phyloP scores from a whole-genome alignment of 1,139 yeast genomes.

The Geotrichum klebahnii region DNA sequence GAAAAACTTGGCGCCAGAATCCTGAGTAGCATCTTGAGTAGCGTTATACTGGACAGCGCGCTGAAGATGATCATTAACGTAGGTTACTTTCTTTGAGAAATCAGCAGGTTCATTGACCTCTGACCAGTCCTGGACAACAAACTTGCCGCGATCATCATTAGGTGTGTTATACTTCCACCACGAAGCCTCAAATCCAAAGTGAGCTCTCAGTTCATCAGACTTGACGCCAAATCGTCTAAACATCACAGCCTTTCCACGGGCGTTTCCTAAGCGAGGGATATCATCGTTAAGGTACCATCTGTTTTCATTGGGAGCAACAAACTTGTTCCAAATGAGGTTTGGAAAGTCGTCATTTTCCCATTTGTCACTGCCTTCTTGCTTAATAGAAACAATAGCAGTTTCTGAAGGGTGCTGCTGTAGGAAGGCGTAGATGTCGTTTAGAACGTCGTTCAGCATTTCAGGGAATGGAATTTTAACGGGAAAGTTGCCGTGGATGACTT shows the following conservation, averaged over 20 bases:
- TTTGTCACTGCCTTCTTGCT: conserved; percentile 66
- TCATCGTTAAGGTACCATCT: conserved; percentile 59
- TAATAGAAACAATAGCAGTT: conserved; percentile 62
- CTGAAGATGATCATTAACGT: conserved; percentile 54
- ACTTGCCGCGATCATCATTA: conserved; percentile 58
- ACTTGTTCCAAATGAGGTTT: conserved; percentile 58
- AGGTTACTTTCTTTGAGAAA: conserved; percentile 54
- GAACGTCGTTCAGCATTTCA: conserved; percentile 47
- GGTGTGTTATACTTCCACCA: conserved; percentile 66
- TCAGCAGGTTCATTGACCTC: conserved; percentile 55
- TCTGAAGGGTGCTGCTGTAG: conserved; percentile 53
- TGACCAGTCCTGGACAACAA: conserved; percentile 72
- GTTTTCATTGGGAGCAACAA: conserved; percentile 49
- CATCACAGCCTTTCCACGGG: conserved; percentile 62
- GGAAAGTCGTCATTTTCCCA: conserved; percentile 70
- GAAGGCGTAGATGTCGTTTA: conserved; percentile 58
- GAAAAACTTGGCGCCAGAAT: conserved; percentile 51
- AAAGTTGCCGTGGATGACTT: conserved; percentile 71
- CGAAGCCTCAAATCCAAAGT: conserved; percentile 64
- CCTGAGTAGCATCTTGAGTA: conserved; percentile 36
- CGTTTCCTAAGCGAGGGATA: conserved; percentile 58
- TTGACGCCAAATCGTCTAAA: conserved; percentile 68
- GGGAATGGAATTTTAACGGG: conserved; percentile 65
- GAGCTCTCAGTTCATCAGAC: conserved; percentile 42
- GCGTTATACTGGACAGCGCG: conserved; percentile 49